Conservation (phyloP, 495 filamentous ascomycete species). For the Cercophora newfieldiana region DNA sequence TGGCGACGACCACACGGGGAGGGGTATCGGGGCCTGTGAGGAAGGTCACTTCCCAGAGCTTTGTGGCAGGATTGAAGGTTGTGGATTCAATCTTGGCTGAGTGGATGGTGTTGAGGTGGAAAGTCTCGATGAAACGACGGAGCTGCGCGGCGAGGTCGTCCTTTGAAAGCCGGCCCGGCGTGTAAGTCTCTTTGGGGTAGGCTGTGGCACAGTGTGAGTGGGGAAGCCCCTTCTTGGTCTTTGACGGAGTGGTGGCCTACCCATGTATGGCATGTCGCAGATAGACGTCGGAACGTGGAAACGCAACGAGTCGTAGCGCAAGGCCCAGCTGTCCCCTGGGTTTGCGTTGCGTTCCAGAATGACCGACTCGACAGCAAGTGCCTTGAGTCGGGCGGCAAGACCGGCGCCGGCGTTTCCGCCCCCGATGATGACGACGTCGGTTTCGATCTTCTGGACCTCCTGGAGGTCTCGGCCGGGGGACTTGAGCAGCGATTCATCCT, state of each 20-base stretch:
- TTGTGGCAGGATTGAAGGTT: constrained; percentile 19
- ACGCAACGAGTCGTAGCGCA: constrained; percentile 35
- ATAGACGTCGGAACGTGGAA: constrained; percentile 34
- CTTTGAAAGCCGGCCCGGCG: constrained; percentile 21
- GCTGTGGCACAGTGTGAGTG: constrained; percentile 13
- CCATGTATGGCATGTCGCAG: constrained; percentile 31
- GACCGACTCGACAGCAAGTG: constrained; percentile 36
- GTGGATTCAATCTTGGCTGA: constrained; percentile 32
- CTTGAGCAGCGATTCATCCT: constrained; percentile 31
- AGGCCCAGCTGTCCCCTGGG: constrained; percentile 39
- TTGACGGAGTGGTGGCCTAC: constrained; percentile 17
- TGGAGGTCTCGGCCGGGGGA: constrained; percentile 22
- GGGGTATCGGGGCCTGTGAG: not conserved
- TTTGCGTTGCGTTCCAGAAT: constrained; percentile 34
- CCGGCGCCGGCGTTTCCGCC: constrained; percentile 33
- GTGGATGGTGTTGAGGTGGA: constrained; percentile 34
- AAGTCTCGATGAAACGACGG: constrained; percentile 23
- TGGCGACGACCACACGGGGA: constrained; percentile 17
- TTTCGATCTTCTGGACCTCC: constrained; percentile 24
- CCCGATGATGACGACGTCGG: constrained; percentile 39
- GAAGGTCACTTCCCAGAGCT: constrained; percentile 28
- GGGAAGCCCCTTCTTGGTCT: not conserved
- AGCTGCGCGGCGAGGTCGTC: constrained; percentile 34
- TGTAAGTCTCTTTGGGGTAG: constrained; percentile 19
- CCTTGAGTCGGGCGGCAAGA: constrained; percentile 36